Base-by-base conservation (phyloP, 352 stramenopile species). In the Globisporangium irregulare region DNA sequence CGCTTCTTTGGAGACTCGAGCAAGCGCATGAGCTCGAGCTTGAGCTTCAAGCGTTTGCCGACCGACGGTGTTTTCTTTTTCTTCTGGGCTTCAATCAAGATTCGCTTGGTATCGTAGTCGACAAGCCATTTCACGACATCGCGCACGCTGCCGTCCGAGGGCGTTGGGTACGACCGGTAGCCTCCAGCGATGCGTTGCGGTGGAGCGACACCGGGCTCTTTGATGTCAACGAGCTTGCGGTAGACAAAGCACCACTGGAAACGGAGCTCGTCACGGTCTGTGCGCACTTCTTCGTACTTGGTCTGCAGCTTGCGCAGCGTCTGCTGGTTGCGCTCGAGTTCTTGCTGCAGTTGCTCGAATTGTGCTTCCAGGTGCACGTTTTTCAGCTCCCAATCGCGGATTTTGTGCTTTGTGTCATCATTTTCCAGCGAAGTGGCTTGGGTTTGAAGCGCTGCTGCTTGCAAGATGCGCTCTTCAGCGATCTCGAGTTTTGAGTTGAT, bases 61-160 rank as follows among this genome's bases (percentile, higher is more conserved):
- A 66, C 27, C 14, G 66, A 62, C 18, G 38, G 20, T 15, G 38
- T 46, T 46, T 46, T 46, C 38, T 58, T 66, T n/a, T 69, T 68
- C 38, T 69, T 68, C 51, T 70, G 68, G 1, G 67, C 64, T 2
- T 84, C 73, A 2, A 81, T 48, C 15, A 74, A 48, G 25, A 69
- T 66, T 25, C 64, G 60, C 66, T 72, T 79, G n/a, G 74, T 64
- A 22, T 80, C 73, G 61, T 78, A 84, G 66, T 81, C 68, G 24
- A 81, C 68, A 43, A 81, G 71, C 72, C 74, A 81, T 53, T 76
- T 76, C 53, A 86, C 73, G 43, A 86, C 74, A 2, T 77, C 70
- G 58, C 70, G 68, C 10, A 84, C 76, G 34, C 84, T 86, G 9
- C 61, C 46, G 4, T 58, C 32, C 20, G 72, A 76, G 1, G 78